These are phyloP conservation scores for Leccinum broughii DNA, from an alignment of 768 basidiomycete genomes.

Conservation along the genomic window DNA sequence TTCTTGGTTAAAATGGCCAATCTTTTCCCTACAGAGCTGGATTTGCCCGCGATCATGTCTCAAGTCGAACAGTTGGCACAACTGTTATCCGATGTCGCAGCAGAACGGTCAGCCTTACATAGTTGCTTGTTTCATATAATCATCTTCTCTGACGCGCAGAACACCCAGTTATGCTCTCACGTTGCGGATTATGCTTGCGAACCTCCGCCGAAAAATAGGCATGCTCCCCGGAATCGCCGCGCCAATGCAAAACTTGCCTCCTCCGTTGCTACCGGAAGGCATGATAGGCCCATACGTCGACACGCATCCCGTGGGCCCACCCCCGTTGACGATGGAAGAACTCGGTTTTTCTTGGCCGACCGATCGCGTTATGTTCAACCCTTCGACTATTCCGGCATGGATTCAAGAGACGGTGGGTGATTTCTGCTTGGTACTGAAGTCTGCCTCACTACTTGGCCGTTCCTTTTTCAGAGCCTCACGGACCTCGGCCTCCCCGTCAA, in stretches of 20 bases:
- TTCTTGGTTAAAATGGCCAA: conserved; percentile 95
- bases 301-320: conserved; percentile 48
- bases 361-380: conserved; percentile 67
- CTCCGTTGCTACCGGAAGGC: conserved; percentile 56
- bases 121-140: not conserved
- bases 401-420: conserved; percentile 80
- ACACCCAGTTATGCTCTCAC: conserved; percentile 79
- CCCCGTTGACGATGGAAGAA: conserved; percentile 83
- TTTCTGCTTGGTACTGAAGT: not conserved
- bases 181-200: conserved; percentile 90
- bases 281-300: conserved; percentile 56
- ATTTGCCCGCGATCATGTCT: conserved; percentile 68
- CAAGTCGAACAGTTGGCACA: conserved; percentile 93
- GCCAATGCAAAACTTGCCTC: conserved; percentile 51
- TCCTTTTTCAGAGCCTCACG: conserved; percentile 63
- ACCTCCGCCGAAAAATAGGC: conserved; percentile 86
- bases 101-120: conserved; percentile 63
- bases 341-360: conserved; percentile 76
- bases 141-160: conserved; percentile 11
- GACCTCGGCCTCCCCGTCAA: conserved; percentile 92
- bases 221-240: conserved; percentile 50
- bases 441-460: not conserved
- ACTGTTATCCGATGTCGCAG: conserved; percentile 88
- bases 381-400: conserved; percentile 86
- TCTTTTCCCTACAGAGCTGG: conserved; percentile 84